Conservation (phyloP, 176 grass and related monocot species). For the Carex scoparia region DNA sequence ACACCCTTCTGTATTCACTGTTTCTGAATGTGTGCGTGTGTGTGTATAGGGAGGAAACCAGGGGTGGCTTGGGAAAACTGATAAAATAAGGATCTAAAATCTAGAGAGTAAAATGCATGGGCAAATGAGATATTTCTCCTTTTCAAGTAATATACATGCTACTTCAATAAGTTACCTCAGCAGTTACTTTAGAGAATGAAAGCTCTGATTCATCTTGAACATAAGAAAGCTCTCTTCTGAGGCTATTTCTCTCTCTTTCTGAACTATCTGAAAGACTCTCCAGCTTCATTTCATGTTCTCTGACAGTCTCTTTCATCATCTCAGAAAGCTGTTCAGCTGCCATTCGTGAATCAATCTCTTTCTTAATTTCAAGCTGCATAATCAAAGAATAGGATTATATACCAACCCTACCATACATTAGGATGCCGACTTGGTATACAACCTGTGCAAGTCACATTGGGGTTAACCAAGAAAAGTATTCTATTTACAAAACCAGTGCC, state of each 20-base stretch:
- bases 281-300: conserved; percentile 59
- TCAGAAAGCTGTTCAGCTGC: conserved; percentile 44
- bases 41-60: background rate
- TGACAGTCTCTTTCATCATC: conserved; percentile 60
- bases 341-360: conserved; percentile 59
- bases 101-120: background rate
- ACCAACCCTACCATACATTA: background rate
- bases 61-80: background rate
- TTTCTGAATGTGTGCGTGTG: background rate
- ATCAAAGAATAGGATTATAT: conserved; percentile 19
- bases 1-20: background rate
- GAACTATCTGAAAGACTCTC: conserved; percentile 60
- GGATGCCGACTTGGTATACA: background rate
- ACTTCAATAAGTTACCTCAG: conserved; percentile 46
- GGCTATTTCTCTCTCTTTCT: conserved; percentile 74
- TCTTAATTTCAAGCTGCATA: conserved; percentile 60
- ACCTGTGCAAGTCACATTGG: background rate
- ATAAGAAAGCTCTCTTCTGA: conserved; percentile 66
- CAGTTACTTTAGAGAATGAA: conserved; percentile 51
- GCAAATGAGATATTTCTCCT: background rate
- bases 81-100: background rate
- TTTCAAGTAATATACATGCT: background rate
- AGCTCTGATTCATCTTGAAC: conserved; percentile 57
- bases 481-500: background rate
- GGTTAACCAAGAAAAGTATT: background rate